Percentiles rank a stretch among this genome's conserved stretches.
These are phyloP conservation scores for Sphagnum contortum DNA, from an alignment of 225 moss, liverwort and hornwort genomes.

Conservation along the genomic window DNA sequence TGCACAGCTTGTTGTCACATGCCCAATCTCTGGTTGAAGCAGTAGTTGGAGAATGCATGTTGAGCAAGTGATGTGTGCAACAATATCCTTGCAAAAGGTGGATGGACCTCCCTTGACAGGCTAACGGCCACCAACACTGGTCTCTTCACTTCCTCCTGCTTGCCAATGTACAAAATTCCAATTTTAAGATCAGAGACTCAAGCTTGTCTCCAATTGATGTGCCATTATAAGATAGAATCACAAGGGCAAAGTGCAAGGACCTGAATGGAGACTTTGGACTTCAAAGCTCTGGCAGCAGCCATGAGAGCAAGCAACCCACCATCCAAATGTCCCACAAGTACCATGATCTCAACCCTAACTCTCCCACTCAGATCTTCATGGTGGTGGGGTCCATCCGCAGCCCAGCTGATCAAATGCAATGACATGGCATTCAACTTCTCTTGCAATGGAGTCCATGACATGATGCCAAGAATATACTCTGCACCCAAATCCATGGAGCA, in stretches of 20 bases:
- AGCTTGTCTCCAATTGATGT: too few relatives aligned
- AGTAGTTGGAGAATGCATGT: slow-evolving; percentile 40
- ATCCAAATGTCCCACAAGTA: slow-evolving; percentile 51
- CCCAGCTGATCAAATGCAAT: slow-evolving; percentile 52
- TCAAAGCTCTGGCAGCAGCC: slow-evolving; percentile 39
- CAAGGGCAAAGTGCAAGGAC: slow-evolving; percentile 2
- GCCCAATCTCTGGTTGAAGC: slow-evolving; percentile 42
- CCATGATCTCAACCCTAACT: slow-evolving; percentile 38
- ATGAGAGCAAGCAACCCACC: slow-evolving; percentile 52
- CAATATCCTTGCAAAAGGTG: slow-evolving; percentile 40
- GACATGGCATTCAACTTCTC: slow-evolving; percentile 35
- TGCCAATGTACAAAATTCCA: neutral
- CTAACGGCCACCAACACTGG: slow-evolving; percentile 39
- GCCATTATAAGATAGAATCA: too few relatives aligned
- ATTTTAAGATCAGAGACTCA: too few relatives aligned
- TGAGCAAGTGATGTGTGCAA: slow-evolving; percentile 50
- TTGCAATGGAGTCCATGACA: slow-evolving; percentile 28
- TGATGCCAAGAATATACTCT: slow-evolving; percentile 57
- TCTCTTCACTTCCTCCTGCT: slow-evolving; percentile 49
- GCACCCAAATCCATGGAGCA: slow-evolving; percentile 49
- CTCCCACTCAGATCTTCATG: slow-evolving; percentile 37
- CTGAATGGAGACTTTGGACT: slow-evolving; percentile 35
- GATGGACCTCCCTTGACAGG: slow-evolving; percentile 36
- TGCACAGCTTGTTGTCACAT: slow-evolving; percentile 52
- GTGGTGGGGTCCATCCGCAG: slow-evolving; percentile 39